Base-by-base conservation (phyloP, 345 rosid genomes). In the Linum usitatissimum region DNA sequence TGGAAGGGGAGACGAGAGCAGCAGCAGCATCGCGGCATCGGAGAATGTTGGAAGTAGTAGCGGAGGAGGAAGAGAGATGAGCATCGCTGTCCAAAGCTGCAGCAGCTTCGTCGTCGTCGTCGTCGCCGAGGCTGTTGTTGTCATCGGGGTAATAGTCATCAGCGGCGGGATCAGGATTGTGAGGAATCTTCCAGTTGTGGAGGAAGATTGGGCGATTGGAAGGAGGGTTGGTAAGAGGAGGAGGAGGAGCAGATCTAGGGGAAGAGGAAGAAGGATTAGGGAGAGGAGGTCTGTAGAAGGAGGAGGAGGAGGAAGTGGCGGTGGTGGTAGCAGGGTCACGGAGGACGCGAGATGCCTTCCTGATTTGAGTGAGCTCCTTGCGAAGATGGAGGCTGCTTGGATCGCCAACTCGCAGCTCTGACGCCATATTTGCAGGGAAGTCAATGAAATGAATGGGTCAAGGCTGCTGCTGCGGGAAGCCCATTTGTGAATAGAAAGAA, bases 291-390 rank as follows among this genome's bases (percentile, higher is more conserved):
- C 28, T 23, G 28, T 23, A 23, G 95, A 86, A 45, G 51, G 51
- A 15, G 15, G 17, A 45, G 51, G 51, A 7, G 15, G 51, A 15
- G 51, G 13, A 15, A 45, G 17, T 6, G 51, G 17, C 17, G 38
- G 38, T 34, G 38, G 38, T 34, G 48, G 97, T 90, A 1, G 91
- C 97, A 6, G 99, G 99, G 80, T 93, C 99, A 53, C 99, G 84
- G 67, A 93, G 68, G 67, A 84, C 78, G 7, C 94, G 72, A n/a
- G 90, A 80, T 53, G 91, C 96, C 73, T 93, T 93, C 45, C 90
- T 75, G 80, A 93, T 90, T 81, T 89, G 96, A 73, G 86, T 85
- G 2, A 89, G 84, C 73, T 93, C 96, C 78, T 81, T 84, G 86
- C 77, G 87, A 75, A 93, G 77, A 69, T 93, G 96, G 18, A 89